Base-by-base conservation (phyloP, 345 rosid genomes). In the Hypericum perforatum region DNA sequence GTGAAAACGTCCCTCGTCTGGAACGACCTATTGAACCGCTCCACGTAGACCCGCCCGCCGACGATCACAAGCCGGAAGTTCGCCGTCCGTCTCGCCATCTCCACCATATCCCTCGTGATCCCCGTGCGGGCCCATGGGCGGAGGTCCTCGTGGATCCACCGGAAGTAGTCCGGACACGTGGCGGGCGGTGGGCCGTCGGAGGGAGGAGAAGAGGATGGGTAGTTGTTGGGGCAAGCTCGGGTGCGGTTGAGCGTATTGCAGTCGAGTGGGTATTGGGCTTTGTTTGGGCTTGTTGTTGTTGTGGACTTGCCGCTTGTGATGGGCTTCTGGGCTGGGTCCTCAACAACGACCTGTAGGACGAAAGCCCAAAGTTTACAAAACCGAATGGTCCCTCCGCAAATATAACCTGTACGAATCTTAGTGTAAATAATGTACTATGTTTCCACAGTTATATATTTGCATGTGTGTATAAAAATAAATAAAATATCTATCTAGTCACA, bases 211-310 rank as follows among this genome's bases (percentile, higher is more conserved):
- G 29, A 42, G 0, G 63, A 45, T 0, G 80, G 80, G 59, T 80
- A 78, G 41, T 56, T 42, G 5, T 39, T 7, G 39, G 85, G 85
- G 59, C 92, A 81, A 36, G 60, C 22, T 58, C 62, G 11, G 6
- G 66, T 69, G 57, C 36, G 63, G 63, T 61, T 59, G 12, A 48
- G 57, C 9, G 49, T 66, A 39, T 60, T 56, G 74, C 92, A 81
- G 59, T 78, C 61, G 16, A 76, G 78, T 56, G 82, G 81, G 52
- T 70, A 15, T 15, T 73, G 73, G 3, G 70, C 11, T 58, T 49
- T 71, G 36, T 44, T 39, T 15, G 55, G 43, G 49, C 45, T 5
- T 9, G 42, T 2, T 7, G 42, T 2, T 7, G 40, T 16, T 15
- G 54, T 32, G 8, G 64, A 5, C 13, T 7, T 38, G 9, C 37